Evolutionary conservation across 148 eudicot genomes (phyloP).

Genomic region (Arbutus unedo): DNA sequence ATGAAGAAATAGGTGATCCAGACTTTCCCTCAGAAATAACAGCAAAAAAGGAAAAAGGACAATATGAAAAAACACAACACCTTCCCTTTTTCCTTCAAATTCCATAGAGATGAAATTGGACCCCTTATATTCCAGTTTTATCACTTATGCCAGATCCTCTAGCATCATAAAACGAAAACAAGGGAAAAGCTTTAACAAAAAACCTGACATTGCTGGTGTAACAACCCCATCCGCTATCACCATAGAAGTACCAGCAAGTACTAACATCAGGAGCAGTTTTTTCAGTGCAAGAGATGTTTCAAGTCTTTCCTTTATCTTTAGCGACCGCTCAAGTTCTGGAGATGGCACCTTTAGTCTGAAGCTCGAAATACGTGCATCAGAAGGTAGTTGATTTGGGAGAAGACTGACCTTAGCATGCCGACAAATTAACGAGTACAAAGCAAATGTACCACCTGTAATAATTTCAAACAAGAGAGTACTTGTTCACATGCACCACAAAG

Average conservation of each 20-base stretch:
- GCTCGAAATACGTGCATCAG: constrained; percentile 95
- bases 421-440: constrained; percentile 89
- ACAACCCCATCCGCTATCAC: constrained; percentile 96
- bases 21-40: neutral
- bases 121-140: too few species aligned
- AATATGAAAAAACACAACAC: neutral
- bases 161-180: neutral
- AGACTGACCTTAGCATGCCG: constrained; percentile 97
- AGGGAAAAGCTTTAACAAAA: constrained; percentile 2
- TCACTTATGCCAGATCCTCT: neutral
- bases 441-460: constrained; percentile 96
- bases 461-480: constrained; percentile 16
- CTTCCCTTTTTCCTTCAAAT: neutral
- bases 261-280: constrained; percentile 78
- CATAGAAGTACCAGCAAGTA: constrained; percentile 97
- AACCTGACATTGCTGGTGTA: constrained; percentile 99
- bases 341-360: constrained; percentile 96
- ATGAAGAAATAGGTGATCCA: neutral
- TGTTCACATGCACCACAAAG: constrained; percentile 16
- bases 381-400: constrained; percentile 88
- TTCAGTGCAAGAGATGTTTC: constrained; percentile 74
- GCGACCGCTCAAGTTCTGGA: constrained; percentile 94
- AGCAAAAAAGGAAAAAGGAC: neutral
- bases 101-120: too few species aligned
- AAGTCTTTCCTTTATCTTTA: constrained; percentile 83